Evolutionary conservation across 768 basidiomycete species (phyloP), one percentile per base, ranked within the genome.

Genomic region (Boletus fagicola): DNA sequence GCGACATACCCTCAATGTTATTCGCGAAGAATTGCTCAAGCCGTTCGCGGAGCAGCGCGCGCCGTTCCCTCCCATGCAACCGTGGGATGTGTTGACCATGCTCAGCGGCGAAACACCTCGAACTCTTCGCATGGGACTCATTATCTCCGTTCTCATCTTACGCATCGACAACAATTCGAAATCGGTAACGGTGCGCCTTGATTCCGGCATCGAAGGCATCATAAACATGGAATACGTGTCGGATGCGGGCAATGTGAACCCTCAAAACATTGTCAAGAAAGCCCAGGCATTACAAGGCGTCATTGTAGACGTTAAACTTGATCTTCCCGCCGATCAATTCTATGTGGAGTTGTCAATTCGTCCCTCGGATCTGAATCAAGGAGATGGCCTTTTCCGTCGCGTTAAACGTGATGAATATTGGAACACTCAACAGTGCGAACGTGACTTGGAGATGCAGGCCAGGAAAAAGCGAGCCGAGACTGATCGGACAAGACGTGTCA

Each of bases 41-140:
- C 93, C 95, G 4, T 97, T 88, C 67, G 78, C 82, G 24, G 97
- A 99, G 68, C 75, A 79, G 58, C 84, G 97, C 49, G 70, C 73
- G 0, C 70, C 76, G 38, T 97, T 94, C 79, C 72, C 74, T 7
- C 64, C 79, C 16, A 88, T 94, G 7, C 72, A 72, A 12, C 76
- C 84, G 10, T 89, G 87, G 88, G 90, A 97, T 55, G 83, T 96
- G 28, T 75, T 98, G 64, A 93, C 91, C 2, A 98, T 97, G 95
- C 83, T 98, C 50, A 94, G 92, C 39, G 94, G 95, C 30, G 97
- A 98, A 77, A 94, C 94, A 6, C 72, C 75, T 40, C 77, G 82
- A 42, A 95, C 93, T 2, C 78, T 99, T 56, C 80, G 81, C 54
- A 75, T 82, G 35, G 94, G 94, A 43, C 79, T 93, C 51, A 88